Evolutionary conservation across 31 red algal species (phyloP).

Genomic region (Porphyra umbilicalis): DNA sequence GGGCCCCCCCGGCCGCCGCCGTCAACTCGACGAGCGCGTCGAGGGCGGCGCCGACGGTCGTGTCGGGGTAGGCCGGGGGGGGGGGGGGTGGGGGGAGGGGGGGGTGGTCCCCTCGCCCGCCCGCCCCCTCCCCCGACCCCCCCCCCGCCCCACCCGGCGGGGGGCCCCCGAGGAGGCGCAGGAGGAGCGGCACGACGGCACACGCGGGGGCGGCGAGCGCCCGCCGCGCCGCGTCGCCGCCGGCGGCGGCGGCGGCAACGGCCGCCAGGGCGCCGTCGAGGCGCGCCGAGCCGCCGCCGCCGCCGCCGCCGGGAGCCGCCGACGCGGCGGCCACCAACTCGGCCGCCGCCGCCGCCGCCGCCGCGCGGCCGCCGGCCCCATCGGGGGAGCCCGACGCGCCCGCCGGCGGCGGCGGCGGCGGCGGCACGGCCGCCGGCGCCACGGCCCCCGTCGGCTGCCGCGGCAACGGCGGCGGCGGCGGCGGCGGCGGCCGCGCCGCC

Average conservation of each 20-base stretch:
- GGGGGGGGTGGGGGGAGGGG: neutral
- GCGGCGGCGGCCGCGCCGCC: neutral
- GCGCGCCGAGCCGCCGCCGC: neutral
- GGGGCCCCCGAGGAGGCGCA: no score
- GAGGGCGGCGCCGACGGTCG: slow-evolving; percentile 38
- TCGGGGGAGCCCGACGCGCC: neutral
- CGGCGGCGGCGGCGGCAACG: neutral
- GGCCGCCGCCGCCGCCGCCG: no score
- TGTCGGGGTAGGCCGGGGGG: slow-evolving; percentile 15
- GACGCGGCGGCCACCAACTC: neutral
- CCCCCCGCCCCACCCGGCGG: no score
- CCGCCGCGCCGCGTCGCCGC: no score
- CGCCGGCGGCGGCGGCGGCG: neutral
- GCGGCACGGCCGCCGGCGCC: neutral
- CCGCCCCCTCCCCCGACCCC: neutral
- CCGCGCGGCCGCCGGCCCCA: no score
- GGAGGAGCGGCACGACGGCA: neutral
- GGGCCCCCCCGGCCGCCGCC: neutral
- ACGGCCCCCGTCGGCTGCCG: neutral
- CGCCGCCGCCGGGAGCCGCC: neutral
- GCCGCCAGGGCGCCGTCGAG: neutral
- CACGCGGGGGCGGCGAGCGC: no score
- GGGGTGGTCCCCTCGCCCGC: neutral
- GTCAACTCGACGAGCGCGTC: slow-evolving; percentile 32
- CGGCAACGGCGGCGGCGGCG: neutral